phyloP scores from a whole-genome alignment of 345 rosid genomes.

The Eucalyptus guilfoylei region DNA sequence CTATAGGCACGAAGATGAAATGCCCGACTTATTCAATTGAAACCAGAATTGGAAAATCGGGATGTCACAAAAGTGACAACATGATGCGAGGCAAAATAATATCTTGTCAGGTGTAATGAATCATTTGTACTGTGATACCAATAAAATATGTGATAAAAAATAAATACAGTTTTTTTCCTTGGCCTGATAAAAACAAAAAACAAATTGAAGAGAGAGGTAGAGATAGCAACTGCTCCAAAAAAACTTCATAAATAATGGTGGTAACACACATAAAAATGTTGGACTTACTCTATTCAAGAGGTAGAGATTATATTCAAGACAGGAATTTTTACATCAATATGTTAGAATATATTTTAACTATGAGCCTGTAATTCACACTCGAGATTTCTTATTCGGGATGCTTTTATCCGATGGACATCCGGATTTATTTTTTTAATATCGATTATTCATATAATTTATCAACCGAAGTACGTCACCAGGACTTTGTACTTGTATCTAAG shows the following conservation, averaged over 20 bases:
- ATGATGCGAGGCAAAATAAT: no score
- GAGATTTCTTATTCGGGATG: not conserved
- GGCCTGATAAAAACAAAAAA: no score
- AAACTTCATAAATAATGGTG: not conserved
- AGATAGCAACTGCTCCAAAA: not conserved
- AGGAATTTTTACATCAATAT: not conserved
- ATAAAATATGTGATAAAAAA: no score
- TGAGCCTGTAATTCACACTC: not conserved
- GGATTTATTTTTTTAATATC: not conserved
- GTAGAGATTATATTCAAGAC: not conserved
- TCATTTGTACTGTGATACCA: no score
- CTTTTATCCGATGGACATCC: not conserved
- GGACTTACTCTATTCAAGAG: not conserved
- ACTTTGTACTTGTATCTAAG: not conserved
- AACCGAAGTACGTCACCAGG: not conserved
- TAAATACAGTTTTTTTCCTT: no score
- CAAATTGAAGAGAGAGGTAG: no score
- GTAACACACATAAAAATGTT: not conserved
- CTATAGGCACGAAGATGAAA: no score
- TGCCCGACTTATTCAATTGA: no score
- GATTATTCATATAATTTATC: not conserved
- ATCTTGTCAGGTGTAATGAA: no score
- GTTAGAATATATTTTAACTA: not conserved
- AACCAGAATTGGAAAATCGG: no score
- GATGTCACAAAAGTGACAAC: no score